Evolutionary conservation across 257 asterid genomes (phyloP), one percentile per base, ranked within the genome.

Genomic region (Orobanche coerulescens): DNA sequence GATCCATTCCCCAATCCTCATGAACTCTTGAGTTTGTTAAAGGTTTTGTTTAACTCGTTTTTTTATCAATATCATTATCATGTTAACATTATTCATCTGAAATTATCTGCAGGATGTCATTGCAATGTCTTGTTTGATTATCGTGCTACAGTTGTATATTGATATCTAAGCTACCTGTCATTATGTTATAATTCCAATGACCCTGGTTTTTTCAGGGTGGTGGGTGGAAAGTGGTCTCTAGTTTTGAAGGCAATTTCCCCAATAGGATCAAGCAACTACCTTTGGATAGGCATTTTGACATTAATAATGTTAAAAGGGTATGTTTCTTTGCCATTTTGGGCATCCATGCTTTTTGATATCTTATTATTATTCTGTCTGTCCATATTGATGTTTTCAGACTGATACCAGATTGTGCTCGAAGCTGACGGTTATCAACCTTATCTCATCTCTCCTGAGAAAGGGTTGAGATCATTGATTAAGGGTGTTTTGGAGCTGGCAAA

Each of bases 371-470:
- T n/a, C 28, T 26, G 54, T 51, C 12, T 34, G 7, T 33, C 58
- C 58, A 70, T 20, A 2, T 40, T 82, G 67, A 73, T 61, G 14
- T 52, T 34, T 77, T 62, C 24, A 36, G 30, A 37, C 9, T 66
- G 68, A 58, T 13, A 58, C 50, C 88, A 93, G 99, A 87, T 93
- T 70, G 99, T 93, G 61, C 84, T 93, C 20, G 99, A 93, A 81
- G 99, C 99, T 2, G 99, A 93, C 70, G 99, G 99, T 62, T 93
- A 93, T 78, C 99, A 93, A 64, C 99, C 99, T 16, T 93, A 93
- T 76, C 97, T 89, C 58, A 89, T 93, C 73, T 93, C 99, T 68
- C 99, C 99, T 49, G 97, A 93, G 77, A 87, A 87, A 68, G 96
- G 96, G 70, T 74, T 82, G 73, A 80, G 91, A 76, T 90, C 95